Evolutionary conservation across 352 stramenopile species (phyloP), one percentile per base, ranked within the genome.

Genomic region (Blastocystis sp.): DNA sequence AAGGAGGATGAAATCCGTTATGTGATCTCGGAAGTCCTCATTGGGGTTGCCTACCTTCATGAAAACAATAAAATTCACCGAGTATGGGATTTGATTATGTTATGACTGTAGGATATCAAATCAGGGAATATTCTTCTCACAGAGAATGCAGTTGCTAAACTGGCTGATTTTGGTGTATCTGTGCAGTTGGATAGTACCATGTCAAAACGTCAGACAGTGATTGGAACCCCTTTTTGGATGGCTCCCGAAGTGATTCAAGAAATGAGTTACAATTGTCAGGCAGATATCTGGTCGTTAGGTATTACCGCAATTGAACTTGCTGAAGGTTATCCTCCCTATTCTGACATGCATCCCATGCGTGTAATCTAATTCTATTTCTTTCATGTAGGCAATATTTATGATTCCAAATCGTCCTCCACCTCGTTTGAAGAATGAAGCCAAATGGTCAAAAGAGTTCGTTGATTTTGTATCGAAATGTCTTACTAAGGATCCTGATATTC

Each of bases 181-280:
- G 93, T 93, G 0, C 93, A 97, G 88, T 91, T 98, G 65, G 97
- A 94, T n/a, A 95, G 97, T 90, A 98, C 94, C 0, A 93, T 98
- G 77, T 98, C 95, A 74, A 98, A 98, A 90, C 93, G 95, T 69
- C 97, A 97, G 88, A 98, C 95, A n/a, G 93, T 98, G 6, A 96
- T 98, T n/a, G 96, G 96, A 3, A 87, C 77, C 29, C 69, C 65
- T 21, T 78, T 57, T 4, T 87, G 51, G 39, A 87, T 87, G 77
- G 77, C 77, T 24, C 77, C 77, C 5, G 77, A 87, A 32, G 57
- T 87, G 21, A 37, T 87, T 54, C 35, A 78, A 11, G 77, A 61
- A 21, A 43, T 21, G 16, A 59, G 16, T 29, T 86, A 87, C 46
- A 57, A 32, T 37, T 74, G 42, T 49, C 42, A 83, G 32, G 49